Conservation (phyloP, 306 rosid species). For the Begonia masoniana region DNA sequence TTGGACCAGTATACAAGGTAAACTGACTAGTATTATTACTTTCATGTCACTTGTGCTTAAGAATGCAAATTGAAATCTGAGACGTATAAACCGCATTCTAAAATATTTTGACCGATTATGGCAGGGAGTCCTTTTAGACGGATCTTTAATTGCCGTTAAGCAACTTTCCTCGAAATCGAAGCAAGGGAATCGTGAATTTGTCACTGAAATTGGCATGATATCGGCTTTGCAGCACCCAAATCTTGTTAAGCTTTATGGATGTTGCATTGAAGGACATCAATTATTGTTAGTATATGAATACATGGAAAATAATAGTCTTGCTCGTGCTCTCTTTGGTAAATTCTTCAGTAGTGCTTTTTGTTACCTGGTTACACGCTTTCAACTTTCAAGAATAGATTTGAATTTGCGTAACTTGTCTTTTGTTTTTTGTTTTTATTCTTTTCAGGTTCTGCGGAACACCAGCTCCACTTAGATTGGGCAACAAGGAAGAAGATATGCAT, state of each 20-base stretch:
- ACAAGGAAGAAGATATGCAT: constrained; percentile 54
- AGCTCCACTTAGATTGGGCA: constrained; percentile 56
- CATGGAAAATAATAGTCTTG: constrained; percentile 93
- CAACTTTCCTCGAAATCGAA: constrained; percentile 87
- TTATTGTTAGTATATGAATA: constrained; percentile 77
- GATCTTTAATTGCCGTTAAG: constrained; percentile 70
- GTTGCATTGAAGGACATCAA: constrained; percentile 90
- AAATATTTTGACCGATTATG: background rate
- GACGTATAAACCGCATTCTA: no score
- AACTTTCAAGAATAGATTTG: background rate
- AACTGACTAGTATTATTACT: background rate
- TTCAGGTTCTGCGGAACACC: constrained; percentile 38
- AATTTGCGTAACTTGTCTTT: background rate
- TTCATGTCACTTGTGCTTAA: background rate
- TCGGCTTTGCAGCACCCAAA: constrained; percentile 92
- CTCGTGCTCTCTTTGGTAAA: constrained; percentile 88
- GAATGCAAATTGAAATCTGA: background rate
- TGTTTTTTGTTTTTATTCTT: background rate
- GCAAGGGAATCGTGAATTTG: constrained; percentile 89
- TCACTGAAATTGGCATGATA: constrained; percentile 93
- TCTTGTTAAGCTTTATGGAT: constrained; percentile 78
- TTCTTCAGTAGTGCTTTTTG: background rate
- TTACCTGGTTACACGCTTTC: background rate
- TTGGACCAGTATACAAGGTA: constrained; percentile 18
- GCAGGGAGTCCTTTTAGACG: constrained; percentile 68